phyloP scores from a whole-genome alignment of 768 basidiomycete species.

The Melanogaster broomeanus region DNA sequence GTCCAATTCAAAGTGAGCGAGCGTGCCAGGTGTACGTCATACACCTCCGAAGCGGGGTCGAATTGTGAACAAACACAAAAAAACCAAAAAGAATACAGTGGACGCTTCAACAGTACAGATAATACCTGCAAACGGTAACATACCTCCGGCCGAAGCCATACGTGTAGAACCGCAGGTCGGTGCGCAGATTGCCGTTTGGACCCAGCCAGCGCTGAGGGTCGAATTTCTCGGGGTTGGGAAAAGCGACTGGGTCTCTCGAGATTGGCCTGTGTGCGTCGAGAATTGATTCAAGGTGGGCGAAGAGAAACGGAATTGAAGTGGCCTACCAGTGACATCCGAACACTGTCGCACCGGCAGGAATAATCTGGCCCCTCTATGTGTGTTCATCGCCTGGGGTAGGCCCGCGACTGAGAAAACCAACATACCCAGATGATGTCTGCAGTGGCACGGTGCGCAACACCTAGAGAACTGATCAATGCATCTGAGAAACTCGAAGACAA shows the following conservation, averaged over 20 bases:
- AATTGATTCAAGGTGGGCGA: too few relatives aligned
- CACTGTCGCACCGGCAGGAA: constrained; percentile 25
- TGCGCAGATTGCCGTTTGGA: constrained; percentile 40
- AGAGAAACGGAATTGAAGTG: too few relatives aligned
- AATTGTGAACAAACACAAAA: too few relatives aligned
- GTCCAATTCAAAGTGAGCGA: not conserved
- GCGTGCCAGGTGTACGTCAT: too few relatives aligned
- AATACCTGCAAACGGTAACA: not conserved
- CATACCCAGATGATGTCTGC: constrained; percentile 62
- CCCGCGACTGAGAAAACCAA: not conserved
- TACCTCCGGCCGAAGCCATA: constrained; percentile 52
- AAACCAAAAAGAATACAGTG: too few relatives aligned
- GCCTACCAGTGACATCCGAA: constrained; percentile 23
- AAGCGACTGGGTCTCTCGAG: constrained; percentile 49
- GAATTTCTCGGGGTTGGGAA: constrained; percentile 53
- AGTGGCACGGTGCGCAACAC: constrained; percentile 63
- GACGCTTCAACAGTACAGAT: too few relatives aligned
- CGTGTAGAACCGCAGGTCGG: constrained; percentile 47
- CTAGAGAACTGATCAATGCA: not conserved
- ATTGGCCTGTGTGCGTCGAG: constrained; percentile 37
- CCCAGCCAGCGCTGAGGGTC: constrained; percentile 54
- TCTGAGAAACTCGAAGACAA: too few relatives aligned
- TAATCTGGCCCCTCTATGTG: constrained; percentile 18
- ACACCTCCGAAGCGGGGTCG: too few relatives aligned
- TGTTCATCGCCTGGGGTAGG: not conserved